phyloP scores from a whole-genome alignment of 768 basidiomycete species.

The Tylopilus subfusipes region DNA sequence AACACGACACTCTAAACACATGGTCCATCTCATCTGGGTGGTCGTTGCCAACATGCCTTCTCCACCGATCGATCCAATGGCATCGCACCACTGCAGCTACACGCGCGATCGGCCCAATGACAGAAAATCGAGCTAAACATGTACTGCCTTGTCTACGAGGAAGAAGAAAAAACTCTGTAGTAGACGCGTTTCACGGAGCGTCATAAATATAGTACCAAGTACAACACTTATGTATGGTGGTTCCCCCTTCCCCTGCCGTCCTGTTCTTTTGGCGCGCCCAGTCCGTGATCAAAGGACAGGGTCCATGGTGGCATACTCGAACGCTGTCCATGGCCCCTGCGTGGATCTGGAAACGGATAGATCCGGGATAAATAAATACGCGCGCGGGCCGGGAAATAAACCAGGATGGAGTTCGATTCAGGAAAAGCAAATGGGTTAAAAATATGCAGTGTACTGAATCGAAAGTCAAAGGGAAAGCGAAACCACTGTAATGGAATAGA shows the following conservation, averaged over 20 bases:
- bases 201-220: constrained; percentile 23
- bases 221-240: constrained; percentile 20
- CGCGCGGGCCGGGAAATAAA: constrained; percentile 8
- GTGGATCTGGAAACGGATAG: constrained; percentile 13
- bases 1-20: no score
- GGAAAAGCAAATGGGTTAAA: constrained; percentile 15
- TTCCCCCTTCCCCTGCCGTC: background rate
- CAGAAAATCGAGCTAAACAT: background rate
- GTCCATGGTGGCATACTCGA: background rate
- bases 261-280: constrained; percentile 7
- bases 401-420: constrained; percentile 17
- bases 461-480: constrained; percentile 5
- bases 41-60: background rate
- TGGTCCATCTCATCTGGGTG: background rate
- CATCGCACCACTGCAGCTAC: no score
- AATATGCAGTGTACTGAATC: constrained; percentile 17
- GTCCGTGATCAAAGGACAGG: constrained; percentile 3
- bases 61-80: constrained; percentile 11
- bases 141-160: background rate
- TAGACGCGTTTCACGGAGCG: constrained; percentile 1
- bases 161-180: constrained; percentile 11
- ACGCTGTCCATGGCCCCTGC: background rate
- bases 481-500: constrained; percentile 20
- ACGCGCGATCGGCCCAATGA: background rate
- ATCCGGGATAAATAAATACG: constrained; percentile 28